A percentile compares a stretch with the other conserved stretches of the same genome.
Evolutionary conservation across 257 asterid species (phyloP).

Genomic region (Scutellaria minor): DNA sequence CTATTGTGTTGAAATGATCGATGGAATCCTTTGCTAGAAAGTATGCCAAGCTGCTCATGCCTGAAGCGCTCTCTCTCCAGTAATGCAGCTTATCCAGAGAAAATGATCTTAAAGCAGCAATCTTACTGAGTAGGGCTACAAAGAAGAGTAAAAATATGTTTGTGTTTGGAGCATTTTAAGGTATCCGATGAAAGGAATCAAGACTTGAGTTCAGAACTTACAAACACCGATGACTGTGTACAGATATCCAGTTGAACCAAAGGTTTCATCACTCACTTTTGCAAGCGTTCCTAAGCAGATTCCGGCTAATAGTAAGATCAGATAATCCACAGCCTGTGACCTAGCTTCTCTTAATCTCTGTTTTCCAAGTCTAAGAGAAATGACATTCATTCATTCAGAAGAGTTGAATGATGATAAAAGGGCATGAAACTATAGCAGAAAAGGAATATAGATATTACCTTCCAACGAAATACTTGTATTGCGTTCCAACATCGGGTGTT

Average conservation of each 20-base stretch:
- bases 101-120: constrained; percentile 93
- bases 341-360: constrained; percentile 91
- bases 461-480: constrained; percentile 80
- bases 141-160: constrained; percentile 15
- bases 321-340: constrained; percentile 77
- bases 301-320: constrained; percentile 88
- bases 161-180: background rate
- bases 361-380: constrained; percentile 65
- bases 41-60: constrained; percentile 97
- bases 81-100: constrained; percentile 89
- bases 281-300: constrained; percentile 90
- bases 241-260: constrained; percentile 82
- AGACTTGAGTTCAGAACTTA: constrained; percentile 48
- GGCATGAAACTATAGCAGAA: background rate
- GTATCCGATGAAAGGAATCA: background rate
- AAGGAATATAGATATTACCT: constrained; percentile 53
- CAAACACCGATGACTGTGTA: constrained; percentile 98
- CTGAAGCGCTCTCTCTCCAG: constrained; percentile 97
- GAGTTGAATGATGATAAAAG: background rate
- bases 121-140: constrained; percentile 82
- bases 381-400: background rate
- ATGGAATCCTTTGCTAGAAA: constrained; percentile 89
- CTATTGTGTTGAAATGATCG: constrained; percentile 80
- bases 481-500: constrained; percentile 60
- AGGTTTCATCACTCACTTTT: constrained; percentile 92